Base-by-base conservation (phyloP, 805 yeast species). In the Yarrowia phangngaensis region DNA sequence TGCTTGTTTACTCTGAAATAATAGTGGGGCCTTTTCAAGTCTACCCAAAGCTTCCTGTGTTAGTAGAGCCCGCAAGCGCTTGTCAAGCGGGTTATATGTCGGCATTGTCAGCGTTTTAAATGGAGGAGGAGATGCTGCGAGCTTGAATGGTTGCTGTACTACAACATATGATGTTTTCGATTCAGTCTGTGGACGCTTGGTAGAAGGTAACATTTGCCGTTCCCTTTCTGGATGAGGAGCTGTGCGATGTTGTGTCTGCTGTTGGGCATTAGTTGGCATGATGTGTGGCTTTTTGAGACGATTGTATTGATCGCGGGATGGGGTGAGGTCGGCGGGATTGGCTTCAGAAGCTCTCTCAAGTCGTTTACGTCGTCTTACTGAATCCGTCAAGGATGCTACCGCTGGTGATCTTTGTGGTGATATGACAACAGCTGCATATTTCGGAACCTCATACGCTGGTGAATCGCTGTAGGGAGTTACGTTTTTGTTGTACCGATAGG, bases 71-170 rank as follows among this genome's bases (percentile, higher is more conserved):
- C 45, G 45, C 45, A 38, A 7, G 13, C 45, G 45, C 24, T 38
- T 38, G 32, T 38, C 45, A 19, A 38, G 45, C 32, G 45, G 45
- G 45, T 38, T 38, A 20, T 38, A 38, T 26, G 45, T 38, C 4
- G 45, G 45, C 24, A 26, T 31, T 8, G 19, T 31, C 13, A 38
- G 32, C 3, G 45, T 38, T 8, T 38, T 38, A 24, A 38, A 38
- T 28, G 45, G 45, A 17, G 32, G 32, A 2, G 32, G 45, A 1
- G 45, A 32, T 2, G 32, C 45, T 6, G 45, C 45, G 14, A 38
- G 45, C 13, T 19, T 38, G 19, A 38, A 38, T 20, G 29, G 45
- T 28, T 38, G 45, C 19, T 38, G 45, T 15, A 26, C 32, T n/a
- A 38, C 24, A 11, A 38, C 45, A 27, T 26, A 19, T 13, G 32